phyloP scores from a whole-genome alignment of 2,329 filamentous ascomycete genomes.

The Ascochyta lentis region DNA sequence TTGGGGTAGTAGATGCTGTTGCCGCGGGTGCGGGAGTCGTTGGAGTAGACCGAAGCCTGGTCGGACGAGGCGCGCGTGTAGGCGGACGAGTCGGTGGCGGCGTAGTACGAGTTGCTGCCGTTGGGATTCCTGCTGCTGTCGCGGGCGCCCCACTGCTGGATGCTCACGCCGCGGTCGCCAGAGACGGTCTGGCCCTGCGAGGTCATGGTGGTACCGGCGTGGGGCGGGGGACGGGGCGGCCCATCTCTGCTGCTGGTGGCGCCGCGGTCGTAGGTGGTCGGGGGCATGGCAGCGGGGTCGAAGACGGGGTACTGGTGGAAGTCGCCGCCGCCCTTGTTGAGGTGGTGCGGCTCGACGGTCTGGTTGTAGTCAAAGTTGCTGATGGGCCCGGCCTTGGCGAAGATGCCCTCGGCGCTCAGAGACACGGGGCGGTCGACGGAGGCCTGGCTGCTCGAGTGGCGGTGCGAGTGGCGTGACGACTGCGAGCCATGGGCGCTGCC shows the following conservation, averaged over 20 bases:
- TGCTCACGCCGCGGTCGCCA: constrained; percentile 72
- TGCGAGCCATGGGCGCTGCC: constrained; percentile 69
- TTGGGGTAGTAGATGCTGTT: constrained; percentile 58
- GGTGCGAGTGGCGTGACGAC: constrained; percentile 71
- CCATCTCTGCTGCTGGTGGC: constrained; percentile 57
- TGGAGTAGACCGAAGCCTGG: constrained; percentile 69
- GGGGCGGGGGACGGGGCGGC: constrained; percentile 66
- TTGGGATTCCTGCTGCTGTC: constrained; percentile 28
- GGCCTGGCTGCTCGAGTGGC: constrained; percentile 51
- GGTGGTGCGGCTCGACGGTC: constrained; percentile 80
- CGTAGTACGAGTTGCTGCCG: constrained; percentile 26
- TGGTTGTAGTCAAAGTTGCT: constrained; percentile 78
- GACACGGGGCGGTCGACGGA: constrained; percentile 73
- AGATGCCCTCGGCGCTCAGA: constrained; percentile 68
- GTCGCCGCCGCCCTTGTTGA: constrained; percentile 78
- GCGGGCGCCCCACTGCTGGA: constrained; percentile 74
- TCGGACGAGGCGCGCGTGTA: constrained; percentile 67
- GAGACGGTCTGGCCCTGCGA: constrained; percentile 62
- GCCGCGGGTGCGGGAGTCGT: constrained; percentile 64
- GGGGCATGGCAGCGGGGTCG: constrained; percentile 61
- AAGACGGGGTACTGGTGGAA: constrained; percentile 89
- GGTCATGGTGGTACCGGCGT: constrained; percentile 67
- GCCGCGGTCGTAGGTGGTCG: constrained; percentile 54
- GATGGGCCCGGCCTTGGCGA: constrained; percentile 81
- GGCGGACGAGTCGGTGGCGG: constrained; percentile 52